Evolutionary conservation across 1,139 yeast genomes (phyloP).

Genomic region (Sugiyamaella xylanicola): DNA sequence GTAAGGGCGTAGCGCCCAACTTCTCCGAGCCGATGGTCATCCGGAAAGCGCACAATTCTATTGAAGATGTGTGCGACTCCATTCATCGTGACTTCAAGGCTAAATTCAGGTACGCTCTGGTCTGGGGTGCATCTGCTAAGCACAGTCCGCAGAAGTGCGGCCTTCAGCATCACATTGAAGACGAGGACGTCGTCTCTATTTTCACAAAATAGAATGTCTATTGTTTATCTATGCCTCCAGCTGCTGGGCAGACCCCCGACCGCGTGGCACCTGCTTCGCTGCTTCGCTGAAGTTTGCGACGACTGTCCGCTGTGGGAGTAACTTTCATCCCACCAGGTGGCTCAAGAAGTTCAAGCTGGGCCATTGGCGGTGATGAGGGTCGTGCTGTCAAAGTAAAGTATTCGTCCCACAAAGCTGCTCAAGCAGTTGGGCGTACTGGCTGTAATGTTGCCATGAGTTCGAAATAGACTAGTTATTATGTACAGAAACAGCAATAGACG

Average conservation of each 20-base stretch:
- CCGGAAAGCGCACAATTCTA: conserved; percentile 66
- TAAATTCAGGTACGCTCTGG: conserved; percentile 89
- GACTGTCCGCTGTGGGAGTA: no score
- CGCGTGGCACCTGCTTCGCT: no score
- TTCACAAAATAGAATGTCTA: conserved; percentile 60
- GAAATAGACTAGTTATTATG: conserved; percentile 3
- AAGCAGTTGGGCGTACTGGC: no score
- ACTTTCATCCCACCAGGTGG: no score
- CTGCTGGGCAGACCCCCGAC: no score
- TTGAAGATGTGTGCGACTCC: conserved; percentile 87
- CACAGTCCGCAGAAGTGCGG: conserved; percentile 98
- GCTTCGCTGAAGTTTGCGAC: no score
- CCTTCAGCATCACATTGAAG: conserved; percentile 75
- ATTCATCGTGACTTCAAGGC: conserved; percentile 91
- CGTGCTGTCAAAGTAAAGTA: no score
- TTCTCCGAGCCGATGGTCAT: conserved; percentile 92
- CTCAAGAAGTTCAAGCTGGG: no score
- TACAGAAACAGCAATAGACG: neutral
- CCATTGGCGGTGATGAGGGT: no score
- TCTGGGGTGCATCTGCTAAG: conserved; percentile 95
- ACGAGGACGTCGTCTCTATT: conserved; percentile 92
- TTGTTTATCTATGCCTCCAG: no score
- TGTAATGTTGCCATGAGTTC: neutral
- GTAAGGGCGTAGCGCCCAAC: conserved; percentile 78
- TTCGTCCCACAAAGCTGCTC: no score